Conservation (phyloP, 106 monocot species). For the Triglochin maritima region DNA sequence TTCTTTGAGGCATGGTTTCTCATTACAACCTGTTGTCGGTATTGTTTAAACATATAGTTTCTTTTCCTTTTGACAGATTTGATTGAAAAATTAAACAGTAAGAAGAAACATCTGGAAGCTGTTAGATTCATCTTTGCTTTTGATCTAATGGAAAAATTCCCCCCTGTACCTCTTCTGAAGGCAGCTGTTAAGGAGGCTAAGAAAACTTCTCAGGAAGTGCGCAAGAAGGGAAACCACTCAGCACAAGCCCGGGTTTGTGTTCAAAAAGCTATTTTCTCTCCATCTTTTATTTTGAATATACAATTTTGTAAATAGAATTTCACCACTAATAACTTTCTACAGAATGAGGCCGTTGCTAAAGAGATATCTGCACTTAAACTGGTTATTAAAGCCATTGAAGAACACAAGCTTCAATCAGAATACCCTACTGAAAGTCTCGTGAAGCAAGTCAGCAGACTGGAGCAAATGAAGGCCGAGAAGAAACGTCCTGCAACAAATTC, state of each 20-base stretch:
- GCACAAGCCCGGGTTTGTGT: slow-evolving; percentile 29
- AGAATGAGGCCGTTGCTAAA: slow-evolving; percentile 55
- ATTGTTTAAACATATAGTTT: slow-evolving; percentile 1
- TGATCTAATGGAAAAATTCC: slow-evolving; percentile 31
- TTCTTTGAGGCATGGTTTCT: background rate
- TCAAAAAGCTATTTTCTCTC: background rate
- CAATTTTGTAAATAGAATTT: background rate
- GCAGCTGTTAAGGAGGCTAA: slow-evolving; percentile 31
- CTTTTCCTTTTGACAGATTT: slow-evolving; percentile 46
- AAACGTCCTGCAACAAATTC: slow-evolving; percentile 17
- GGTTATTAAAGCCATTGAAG: slow-evolving; percentile 41
- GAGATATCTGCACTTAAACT: slow-evolving; percentile 38
- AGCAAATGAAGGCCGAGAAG: slow-evolving; percentile 32
- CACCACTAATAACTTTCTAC: slow-evolving; percentile 7
- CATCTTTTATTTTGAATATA: background rate
- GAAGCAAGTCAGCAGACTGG: slow-evolving; percentile 32
- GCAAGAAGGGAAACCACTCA: slow-evolving; percentile 42
- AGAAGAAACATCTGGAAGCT: slow-evolving; percentile 56
- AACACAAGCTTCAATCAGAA: slow-evolving; percentile 48
- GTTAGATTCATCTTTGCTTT: slow-evolving; percentile 42
- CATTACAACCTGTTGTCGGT: background rate
- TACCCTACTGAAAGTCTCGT: slow-evolving; percentile 31
- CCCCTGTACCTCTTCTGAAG: slow-evolving; percentile 45
- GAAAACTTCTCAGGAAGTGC: slow-evolving; percentile 39
- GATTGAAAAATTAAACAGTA: slow-evolving; percentile 37